Percentiles rank a stretch among this genome's conserved stretches.
Evolutionary conservation across 345 rosid genomes (phyloP).

Genomic region (Alliaria petiolata): DNA sequence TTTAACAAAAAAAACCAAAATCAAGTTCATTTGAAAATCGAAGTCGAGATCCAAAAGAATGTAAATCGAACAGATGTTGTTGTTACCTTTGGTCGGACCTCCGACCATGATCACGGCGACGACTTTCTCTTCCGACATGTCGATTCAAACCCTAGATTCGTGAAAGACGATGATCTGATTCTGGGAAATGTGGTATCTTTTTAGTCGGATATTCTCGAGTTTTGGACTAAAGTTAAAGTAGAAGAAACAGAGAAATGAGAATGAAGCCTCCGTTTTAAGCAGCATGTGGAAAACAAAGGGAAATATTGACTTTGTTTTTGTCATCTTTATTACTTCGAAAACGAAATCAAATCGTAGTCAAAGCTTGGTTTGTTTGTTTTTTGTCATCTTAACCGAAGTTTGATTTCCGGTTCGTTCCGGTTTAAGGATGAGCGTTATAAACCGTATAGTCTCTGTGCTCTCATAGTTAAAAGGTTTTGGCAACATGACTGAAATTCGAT

Average conservation of each 20-base stretch:
- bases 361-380: too few relatives aligned
- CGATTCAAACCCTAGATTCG: constrained; percentile 25
- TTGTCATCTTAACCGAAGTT: background rate
- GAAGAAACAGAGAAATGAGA: background rate
- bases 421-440: constrained; percentile 8
- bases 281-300: too few relatives aligned
- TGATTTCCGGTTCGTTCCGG: constrained; percentile 1
- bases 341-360: background rate
- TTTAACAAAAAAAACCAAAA: background rate
- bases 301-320: background rate
- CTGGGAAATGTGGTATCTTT: constrained; percentile 4
- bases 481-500: background rate
- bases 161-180: background rate
- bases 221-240: background rate
- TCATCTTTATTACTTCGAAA: background rate
- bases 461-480: constrained; percentile 3
- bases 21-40: background rate
- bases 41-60: background rate
- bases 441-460: too few relatives aligned
- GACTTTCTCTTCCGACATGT: constrained; percentile 50
- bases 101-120: constrained; percentile 93
- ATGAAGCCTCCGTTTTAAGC: too few relatives aligned
- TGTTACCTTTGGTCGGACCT: constrained; percentile 79
- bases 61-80: background rate
- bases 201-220: background rate